Evolutionary conservation across 495 filamentous ascomycete genomes (phyloP).

Genomic region (Cairneyella variabilis): DNA sequence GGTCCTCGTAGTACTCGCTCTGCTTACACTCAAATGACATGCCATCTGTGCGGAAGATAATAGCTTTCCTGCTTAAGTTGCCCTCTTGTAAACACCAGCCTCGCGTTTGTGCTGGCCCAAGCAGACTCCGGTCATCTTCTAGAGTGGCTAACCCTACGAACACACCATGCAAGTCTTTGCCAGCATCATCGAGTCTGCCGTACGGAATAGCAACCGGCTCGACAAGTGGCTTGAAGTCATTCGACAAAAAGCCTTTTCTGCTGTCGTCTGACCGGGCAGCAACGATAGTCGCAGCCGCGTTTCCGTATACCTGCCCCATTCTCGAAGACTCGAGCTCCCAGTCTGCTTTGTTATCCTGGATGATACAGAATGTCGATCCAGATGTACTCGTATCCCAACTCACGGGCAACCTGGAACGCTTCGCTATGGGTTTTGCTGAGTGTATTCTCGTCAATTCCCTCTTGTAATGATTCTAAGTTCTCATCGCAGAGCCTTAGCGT

Average conservation of each 20-base stretch:
- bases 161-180: neutral
- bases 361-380: constrained; percentile 32
- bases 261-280: constrained; percentile 5
- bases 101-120: neutral
- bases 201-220: neutral
- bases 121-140: neutral
- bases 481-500: constrained; percentile 8
- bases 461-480: constrained; percentile 15
- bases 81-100: constrained; percentile 8
- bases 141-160: neutral
- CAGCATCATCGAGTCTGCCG: neutral
- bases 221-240: neutral
- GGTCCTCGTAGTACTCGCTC: neutral
- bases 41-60: neutral
- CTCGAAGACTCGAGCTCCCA: constrained; percentile 22
- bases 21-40: constrained; percentile 1
- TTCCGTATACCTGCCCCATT: constrained; percentile 28
- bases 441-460: constrained; percentile 15
- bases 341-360: constrained; percentile 22
- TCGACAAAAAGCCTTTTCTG: neutral
- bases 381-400: constrained; percentile 26
- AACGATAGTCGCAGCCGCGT: constrained; percentile 20
- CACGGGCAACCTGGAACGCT: constrained; percentile 21
- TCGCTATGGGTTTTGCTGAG: constrained; percentile 23
- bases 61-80: neutral